A percentile compares a stretch with the other conserved stretches of the same genome.
Conservation (phyloP, 768 basidiomycete genomes). For the Pulveroboletus sp. region DNA sequence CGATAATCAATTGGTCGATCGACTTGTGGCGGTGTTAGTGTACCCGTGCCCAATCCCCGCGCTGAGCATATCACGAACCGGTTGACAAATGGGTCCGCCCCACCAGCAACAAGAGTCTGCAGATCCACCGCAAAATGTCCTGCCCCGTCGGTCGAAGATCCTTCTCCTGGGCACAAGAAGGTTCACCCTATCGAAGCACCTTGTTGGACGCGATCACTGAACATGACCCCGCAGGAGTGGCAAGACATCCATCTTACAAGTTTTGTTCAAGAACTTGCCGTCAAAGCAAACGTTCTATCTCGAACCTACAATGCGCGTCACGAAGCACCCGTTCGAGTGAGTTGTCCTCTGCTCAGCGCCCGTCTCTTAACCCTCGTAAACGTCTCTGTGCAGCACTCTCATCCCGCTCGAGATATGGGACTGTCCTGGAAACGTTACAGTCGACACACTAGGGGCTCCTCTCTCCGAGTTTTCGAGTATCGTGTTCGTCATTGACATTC, state of each 20-base stretch:
- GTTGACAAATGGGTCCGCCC: conserved; percentile 4
- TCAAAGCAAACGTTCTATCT: conserved; percentile 87
- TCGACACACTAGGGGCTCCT: conserved; percentile 70
- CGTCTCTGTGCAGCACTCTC: conserved; percentile 57
- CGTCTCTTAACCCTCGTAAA: background rate
- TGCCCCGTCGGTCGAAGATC: conserved; percentile 52
- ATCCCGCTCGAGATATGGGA: conserved; percentile 95
- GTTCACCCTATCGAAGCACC: conserved; percentile 27
- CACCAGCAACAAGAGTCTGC: conserved; percentile 9
- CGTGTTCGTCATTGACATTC: conserved; percentile 93
- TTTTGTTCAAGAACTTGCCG: conserved; percentile 81
- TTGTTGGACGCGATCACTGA: background rate
- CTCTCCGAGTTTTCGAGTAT: conserved; percentile 79
- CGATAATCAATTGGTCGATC: no score
- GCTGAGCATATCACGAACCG: background rate
- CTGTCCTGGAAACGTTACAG: conserved; percentile 80
- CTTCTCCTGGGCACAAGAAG: conserved; percentile 69
- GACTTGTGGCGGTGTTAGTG: conserved; percentile 5
- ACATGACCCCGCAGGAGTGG: conserved; percentile 57
- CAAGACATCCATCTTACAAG: conserved; percentile 87
- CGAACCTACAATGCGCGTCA: conserved; percentile 77
- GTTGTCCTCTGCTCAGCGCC: conserved; percentile 25
- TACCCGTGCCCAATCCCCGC: background rate
- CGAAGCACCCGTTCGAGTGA: conserved; percentile 77
- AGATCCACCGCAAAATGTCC: conserved; percentile 13